Percentiles rank a stretch among this genome's conserved stretches.
phyloP scores from a whole-genome alignment of 192 early-diverging fungal genomes.

The Gaertneriomyces semiglobifer region DNA sequence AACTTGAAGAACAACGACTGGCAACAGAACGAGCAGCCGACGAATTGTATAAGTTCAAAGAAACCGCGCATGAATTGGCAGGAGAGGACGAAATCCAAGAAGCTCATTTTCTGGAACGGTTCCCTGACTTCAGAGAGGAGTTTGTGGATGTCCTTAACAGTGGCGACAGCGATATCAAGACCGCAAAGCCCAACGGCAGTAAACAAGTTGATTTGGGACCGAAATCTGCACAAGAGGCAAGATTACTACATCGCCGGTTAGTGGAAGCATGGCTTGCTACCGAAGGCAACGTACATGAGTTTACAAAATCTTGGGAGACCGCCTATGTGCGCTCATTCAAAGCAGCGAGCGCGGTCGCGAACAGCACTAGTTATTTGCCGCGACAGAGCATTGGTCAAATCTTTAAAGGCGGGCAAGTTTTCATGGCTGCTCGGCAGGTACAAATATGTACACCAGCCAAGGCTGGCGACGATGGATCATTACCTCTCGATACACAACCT shows the following conservation, averaged over 20 bases:
- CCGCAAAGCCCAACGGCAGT: slow-evolving; percentile 6
- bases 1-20: slow-evolving; percentile 52
- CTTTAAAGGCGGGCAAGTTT: background rate
- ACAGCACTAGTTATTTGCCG: background rate
- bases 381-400: background rate
- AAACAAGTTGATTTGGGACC: background rate
- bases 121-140: slow-evolving; percentile 75
- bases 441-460: background rate
- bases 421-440: slow-evolving; percentile 4
- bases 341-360: background rate
- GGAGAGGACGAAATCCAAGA: slow-evolving; percentile 66
- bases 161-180: slow-evolving; percentile 38
- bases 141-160: slow-evolving; percentile 53
- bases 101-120: slow-evolving; percentile 67
- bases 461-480: slow-evolving; percentile 33
- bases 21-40: slow-evolving; percentile 33
- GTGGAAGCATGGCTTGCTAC: slow-evolving; percentile 1
- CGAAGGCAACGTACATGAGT: background rate
- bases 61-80: slow-evolving; percentile 36
- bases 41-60: slow-evolving; percentile 46
- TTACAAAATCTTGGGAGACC: slow-evolving; percentile 10
- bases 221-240: slow-evolving; percentile 11
- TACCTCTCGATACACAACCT: slow-evolving; percentile 8
- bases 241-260: slow-evolving; percentile 6
- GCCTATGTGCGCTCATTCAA: slow-evolving; percentile 18